Conservation (phyloP, 805 yeast genomes). For the Cyberlindnera maclurae region DNA sequence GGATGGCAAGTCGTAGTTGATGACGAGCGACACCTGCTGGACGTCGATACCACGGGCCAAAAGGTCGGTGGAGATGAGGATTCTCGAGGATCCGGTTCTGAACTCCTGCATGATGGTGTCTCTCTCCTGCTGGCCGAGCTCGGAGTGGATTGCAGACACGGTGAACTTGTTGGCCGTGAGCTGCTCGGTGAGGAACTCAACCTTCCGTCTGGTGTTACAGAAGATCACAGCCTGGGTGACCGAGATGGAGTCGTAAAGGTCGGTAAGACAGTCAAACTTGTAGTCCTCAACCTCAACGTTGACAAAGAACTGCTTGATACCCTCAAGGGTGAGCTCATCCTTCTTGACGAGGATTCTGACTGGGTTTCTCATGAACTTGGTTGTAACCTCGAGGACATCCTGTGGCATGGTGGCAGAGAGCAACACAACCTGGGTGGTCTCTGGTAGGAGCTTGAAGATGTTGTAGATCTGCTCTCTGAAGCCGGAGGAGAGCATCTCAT, state of each 20-base stretch:
- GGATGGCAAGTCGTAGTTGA: constrained; percentile 87
- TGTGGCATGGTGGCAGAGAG: constrained; percentile 92
- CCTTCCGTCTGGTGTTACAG: constrained; percentile 94
- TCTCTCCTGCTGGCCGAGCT: constrained; percentile 89
- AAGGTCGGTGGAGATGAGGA: constrained; percentile 87
- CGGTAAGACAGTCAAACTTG: constrained; percentile 93
- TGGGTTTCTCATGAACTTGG: constrained; percentile 91
- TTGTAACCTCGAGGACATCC: constrained; percentile 86
- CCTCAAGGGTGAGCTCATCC: constrained; percentile 93
- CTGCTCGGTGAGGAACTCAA: constrained; percentile 77
- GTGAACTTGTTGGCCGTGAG: constrained; percentile 78
- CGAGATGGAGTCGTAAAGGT: constrained; percentile 88
- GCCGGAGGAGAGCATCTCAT: constrained; percentile 89
- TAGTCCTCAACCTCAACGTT: constrained; percentile 89
- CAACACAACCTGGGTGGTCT: constrained; percentile 87
- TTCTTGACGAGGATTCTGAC: constrained; percentile 90
- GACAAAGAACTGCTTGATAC: constrained; percentile 86
- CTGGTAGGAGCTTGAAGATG: constrained; percentile 82
- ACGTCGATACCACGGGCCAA: constrained; percentile 98
- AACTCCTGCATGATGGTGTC: constrained; percentile 94
- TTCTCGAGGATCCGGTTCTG: constrained; percentile 89
- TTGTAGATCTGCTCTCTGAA: constrained; percentile 95
- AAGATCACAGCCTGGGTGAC: constrained; percentile 97
- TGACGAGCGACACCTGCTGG: constrained; percentile 92
- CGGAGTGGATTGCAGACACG: constrained; percentile 93